Conservation (phyloP, 2,329 filamentous ascomycete species). For the Fusarium sterilihyphosum region DNA sequence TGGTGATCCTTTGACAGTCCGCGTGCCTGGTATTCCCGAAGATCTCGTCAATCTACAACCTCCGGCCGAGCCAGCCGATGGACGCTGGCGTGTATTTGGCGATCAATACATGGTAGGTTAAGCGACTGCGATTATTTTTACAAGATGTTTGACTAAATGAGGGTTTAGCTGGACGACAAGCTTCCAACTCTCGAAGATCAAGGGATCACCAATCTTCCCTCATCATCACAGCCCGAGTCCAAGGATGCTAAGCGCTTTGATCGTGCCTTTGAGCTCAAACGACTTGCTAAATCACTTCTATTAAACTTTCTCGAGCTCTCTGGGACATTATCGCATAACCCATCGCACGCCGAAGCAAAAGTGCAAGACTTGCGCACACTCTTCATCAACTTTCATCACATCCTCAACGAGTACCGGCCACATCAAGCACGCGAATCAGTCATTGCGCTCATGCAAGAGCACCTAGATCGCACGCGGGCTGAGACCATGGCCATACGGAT, state of each 20-base stretch:
- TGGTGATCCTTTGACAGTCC: slow-evolving; percentile 43
- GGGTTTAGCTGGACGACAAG: slow-evolving; percentile 64
- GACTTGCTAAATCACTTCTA: slow-evolving; percentile 83
- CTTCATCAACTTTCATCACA: slow-evolving; percentile 90
- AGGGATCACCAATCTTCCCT: slow-evolving; percentile 73
- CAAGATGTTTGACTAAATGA: background rate
- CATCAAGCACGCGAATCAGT: slow-evolving; percentile 91
- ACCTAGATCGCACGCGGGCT: slow-evolving; percentile 75
- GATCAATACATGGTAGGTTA: slow-evolving; percentile 66
- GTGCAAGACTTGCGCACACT: slow-evolving; percentile 81
- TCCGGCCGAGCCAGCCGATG: slow-evolving; percentile 75
- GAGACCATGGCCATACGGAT: slow-evolving; percentile 77
- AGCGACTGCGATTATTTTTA: no score
- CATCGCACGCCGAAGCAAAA: slow-evolving; percentile 70
- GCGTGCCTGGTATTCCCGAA: slow-evolving; percentile 65
- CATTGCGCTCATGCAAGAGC: slow-evolving; percentile 87
- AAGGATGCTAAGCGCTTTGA: slow-evolving; percentile 67
- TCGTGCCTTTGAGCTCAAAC: slow-evolving; percentile 75
- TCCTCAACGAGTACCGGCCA: slow-evolving; percentile 93
- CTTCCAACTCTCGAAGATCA: slow-evolving; percentile 75
- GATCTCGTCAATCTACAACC: slow-evolving; percentile 84
- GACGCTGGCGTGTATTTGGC: slow-evolving; percentile 81
- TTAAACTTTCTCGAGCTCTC: slow-evolving; percentile 89
- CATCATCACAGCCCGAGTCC: slow-evolving; percentile 52
- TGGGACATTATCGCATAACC: slow-evolving; percentile 55